Conservation (phyloP, 2,329 filamentous ascomycete genomes). For the Claviceps purpurea region DNA sequence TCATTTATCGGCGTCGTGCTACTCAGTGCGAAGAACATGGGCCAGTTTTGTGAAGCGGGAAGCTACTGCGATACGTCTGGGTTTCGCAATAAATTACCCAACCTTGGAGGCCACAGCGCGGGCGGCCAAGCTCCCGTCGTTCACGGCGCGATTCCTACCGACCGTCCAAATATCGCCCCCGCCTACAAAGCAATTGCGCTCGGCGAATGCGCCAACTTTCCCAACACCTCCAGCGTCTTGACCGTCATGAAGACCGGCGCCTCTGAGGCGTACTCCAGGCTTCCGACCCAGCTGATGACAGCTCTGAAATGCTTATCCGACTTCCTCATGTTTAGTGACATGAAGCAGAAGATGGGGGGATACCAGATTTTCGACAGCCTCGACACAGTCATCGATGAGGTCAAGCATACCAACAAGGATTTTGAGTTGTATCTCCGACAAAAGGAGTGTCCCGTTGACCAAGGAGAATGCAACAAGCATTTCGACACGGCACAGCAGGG, state of each 20-base stretch:
- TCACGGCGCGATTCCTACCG: neutral
- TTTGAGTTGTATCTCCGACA: conserved; percentile 36
- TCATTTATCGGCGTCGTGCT: conserved; percentile 19
- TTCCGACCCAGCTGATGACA: conserved; percentile 42
- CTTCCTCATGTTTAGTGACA: conserved; percentile 45
- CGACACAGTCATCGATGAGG: conserved; percentile 27
- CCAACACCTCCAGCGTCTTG: conserved; percentile 31
- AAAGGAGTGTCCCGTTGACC: conserved; percentile 29
- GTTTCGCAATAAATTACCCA: conserved; percentile 4
- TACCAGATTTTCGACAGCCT: conserved; percentile 33
- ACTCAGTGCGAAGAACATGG: conserved; percentile 19
- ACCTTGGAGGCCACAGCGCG: neutral
- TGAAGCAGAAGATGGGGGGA: conserved; percentile 33
- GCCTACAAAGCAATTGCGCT: conserved; percentile 10
- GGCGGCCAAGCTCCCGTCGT: neutral
- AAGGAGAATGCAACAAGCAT: conserved; percentile 28
- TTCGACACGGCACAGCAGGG: conserved; percentile 17
- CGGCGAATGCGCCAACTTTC: conserved; percentile 24
- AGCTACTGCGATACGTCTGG: conserved; percentile 12
- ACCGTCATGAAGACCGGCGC: conserved; percentile 46
- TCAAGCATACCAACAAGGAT: conserved; percentile 31
- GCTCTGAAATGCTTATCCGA: conserved; percentile 35
- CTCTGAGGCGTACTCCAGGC: conserved; percentile 35
- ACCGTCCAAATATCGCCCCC: neutral
- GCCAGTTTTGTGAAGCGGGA: conserved; percentile 16